These are phyloP conservation scores for Clohesyomyces aquaticus DNA, from an alignment of 495 filamentous ascomycete genomes.

Conservation along the genomic window DNA sequence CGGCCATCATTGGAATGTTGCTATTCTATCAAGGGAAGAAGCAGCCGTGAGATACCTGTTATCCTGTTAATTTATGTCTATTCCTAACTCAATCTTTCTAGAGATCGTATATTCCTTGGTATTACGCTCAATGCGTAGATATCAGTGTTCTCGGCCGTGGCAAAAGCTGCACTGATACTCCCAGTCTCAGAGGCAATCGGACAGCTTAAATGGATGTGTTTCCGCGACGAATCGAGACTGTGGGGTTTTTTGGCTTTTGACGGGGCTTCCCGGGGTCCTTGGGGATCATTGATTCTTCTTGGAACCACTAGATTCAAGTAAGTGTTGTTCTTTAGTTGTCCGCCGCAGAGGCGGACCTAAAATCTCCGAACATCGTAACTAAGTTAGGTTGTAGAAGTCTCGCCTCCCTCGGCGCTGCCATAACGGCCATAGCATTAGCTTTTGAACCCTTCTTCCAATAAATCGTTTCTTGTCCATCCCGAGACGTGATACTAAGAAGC, in stretches of 20 bases:
- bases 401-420: slow-evolving; percentile 41
- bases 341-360: too few species aligned
- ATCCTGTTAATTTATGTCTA: too few species aligned
- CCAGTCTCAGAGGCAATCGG: slow-evolving; percentile 35
- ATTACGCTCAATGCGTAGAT: slow-evolving; percentile 32
- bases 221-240: slow-evolving; percentile 14
- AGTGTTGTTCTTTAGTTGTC: slow-evolving; percentile 1
- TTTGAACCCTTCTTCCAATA: slow-evolving; percentile 48
- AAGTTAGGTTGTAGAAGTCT: slow-evolving; percentile 21
- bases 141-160: slow-evolving; percentile 22
- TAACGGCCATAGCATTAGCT: slow-evolving; percentile 43
- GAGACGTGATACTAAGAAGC: neutral
- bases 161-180: slow-evolving; percentile 34
- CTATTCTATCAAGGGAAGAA: slow-evolving; percentile 16
- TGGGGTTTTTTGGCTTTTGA: slow-evolving; percentile 28
- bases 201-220: slow-evolving; percentile 33
- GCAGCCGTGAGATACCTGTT: too few species aligned
- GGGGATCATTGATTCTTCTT: slow-evolving; percentile 27
- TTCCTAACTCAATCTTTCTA: too few species aligned
- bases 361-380: neutral
- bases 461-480: slow-evolving; percentile 38
- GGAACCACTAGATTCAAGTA: slow-evolving; percentile 21
- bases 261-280: slow-evolving; percentile 28
- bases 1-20: slow-evolving; percentile 28
- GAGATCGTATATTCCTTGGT: slow-evolving; percentile 17